Conservation (phyloP, 2,329 filamentous ascomycete genomes). For the Cladorrhinum sp. region DNA sequence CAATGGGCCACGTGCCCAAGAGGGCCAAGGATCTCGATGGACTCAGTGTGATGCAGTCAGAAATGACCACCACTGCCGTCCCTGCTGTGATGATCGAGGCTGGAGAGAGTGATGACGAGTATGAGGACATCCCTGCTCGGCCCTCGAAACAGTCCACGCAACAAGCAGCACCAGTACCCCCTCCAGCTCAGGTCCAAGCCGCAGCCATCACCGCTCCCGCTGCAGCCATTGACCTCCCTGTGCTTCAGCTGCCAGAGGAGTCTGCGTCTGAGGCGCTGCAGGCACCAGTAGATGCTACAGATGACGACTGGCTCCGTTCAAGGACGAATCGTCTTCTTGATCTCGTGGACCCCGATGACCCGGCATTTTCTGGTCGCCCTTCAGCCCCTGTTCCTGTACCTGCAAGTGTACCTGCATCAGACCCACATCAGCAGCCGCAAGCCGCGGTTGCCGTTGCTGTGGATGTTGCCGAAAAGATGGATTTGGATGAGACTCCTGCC, state of each 20-base stretch:
- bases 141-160: conserved; percentile 45
- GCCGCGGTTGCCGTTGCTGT: not conserved
- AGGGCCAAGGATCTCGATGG: conserved; percentile 51
- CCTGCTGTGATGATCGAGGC: conserved; percentile 35
- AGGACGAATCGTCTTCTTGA: conserved; percentile 84
- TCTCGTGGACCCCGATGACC: conserved; percentile 71
- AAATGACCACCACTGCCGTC: not conserved
- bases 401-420: conserved; percentile 19
- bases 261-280: conserved; percentile 14
- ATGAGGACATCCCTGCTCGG: conserved; percentile 62
- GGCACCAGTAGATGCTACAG: conserved; percentile 50
- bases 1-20: conserved; percentile 68
- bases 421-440: conserved; percentile 27
- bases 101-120: conserved; percentile 70
- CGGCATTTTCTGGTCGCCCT: conserved; percentile 27
- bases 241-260: conserved; percentile 18
- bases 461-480: conserved; percentile 4
- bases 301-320: conserved; percentile 89
- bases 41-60: conserved; percentile 1
- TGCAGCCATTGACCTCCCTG: conserved; percentile 8
- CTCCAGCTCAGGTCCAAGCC: conserved; percentile 9
- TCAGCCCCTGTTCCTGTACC: conserved; percentile 20
- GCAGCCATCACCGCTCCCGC: conserved; percentile 13
- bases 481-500: conserved; percentile 29
- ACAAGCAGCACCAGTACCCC: conserved; percentile 11